Conservation (phyloP, 169 alveolate genomes). For the Haemoproteus tartakovskyi region DNA sequence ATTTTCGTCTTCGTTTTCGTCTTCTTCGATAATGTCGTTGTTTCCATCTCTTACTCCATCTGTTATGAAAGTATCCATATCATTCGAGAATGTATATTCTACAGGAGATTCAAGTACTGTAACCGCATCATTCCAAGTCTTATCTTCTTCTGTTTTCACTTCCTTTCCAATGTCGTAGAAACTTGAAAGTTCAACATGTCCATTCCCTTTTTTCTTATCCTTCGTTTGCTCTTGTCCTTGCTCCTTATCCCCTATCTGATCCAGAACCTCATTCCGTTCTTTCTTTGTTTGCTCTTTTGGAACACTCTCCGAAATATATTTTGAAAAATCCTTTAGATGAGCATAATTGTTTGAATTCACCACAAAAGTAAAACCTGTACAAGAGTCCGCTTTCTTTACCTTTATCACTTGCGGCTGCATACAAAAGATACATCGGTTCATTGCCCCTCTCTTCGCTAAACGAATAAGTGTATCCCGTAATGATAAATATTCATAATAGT, state of each 20-base stretch:
- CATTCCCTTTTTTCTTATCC: slow-evolving; percentile 1
- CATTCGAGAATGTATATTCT: too few species aligned
- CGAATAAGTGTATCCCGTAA: slow-evolving; percentile 4
- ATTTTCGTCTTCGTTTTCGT: too few species aligned
- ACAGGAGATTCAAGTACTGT: too few species aligned
- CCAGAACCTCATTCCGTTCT: slow-evolving; percentile 10
- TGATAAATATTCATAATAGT: slow-evolving; percentile 27
- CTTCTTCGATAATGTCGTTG: too few species aligned
- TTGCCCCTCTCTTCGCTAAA: slow-evolving; percentile 5
- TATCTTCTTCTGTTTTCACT: slow-evolving; percentile 24
- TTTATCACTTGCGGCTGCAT: too few species aligned
- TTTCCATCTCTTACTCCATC: too few species aligned
- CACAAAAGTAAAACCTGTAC: too few species aligned
- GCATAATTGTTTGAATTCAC: too few species aligned
- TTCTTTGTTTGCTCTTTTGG: slow-evolving; percentile 23
- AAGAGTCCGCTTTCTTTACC: too few species aligned
- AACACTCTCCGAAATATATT: slow-evolving; percentile 5
- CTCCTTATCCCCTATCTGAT: slow-evolving; percentile 57
- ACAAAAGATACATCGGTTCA: slow-evolving; percentile 5
- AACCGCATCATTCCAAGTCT: slow-evolving; percentile 17
- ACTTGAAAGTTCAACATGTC: slow-evolving; percentile 13
- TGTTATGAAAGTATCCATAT: too few species aligned
- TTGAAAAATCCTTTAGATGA: too few species aligned
- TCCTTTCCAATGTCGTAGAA: slow-evolving; percentile 42
- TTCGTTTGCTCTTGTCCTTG: slow-evolving; percentile 25